phyloP scores from a whole-genome alignment of 1,284 basidiomycete genomes.

The Phlebopus sp. region DNA sequence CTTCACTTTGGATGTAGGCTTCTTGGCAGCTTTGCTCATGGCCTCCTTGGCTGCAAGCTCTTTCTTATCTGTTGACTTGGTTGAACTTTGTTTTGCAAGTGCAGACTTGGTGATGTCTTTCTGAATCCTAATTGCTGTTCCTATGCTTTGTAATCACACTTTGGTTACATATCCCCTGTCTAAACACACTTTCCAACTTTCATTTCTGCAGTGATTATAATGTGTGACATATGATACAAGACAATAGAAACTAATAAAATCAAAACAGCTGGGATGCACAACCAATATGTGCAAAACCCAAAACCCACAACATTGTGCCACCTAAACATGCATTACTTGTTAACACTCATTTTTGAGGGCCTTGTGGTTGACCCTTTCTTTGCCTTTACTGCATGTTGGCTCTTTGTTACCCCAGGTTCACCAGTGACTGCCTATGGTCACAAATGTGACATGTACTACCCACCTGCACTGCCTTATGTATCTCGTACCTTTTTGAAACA shows the following conservation, averaged over 20 bases:
- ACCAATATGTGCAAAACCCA: too few species aligned
- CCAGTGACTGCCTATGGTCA: conserved; percentile 41
- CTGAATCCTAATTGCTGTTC: too few species aligned
- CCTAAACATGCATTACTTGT: conserved; percentile 8
- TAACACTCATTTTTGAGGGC: conserved; percentile 24
- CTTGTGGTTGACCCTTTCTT: conserved; percentile 31
- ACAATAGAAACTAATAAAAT: too few species aligned
- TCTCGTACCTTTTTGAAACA: conserved; percentile 25
- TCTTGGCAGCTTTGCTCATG: conserved; percentile 34
- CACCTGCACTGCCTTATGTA: conserved; percentile 25
- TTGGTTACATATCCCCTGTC: too few species aligned
- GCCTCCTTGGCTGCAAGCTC: conserved; percentile 31
- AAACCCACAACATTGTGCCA: too few species aligned
- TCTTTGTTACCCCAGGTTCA: conserved; percentile 25
- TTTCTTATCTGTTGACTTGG: conserved; percentile 46
- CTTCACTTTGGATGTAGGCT: conserved; percentile 30
- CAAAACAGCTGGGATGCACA: too few species aligned
- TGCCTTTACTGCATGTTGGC: background rate
- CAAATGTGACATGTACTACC: conserved; percentile 41
- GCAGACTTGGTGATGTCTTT: conserved; percentile 34
- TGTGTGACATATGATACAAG: background rate
- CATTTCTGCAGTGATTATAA: too few species aligned
- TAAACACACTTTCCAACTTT: too few species aligned
- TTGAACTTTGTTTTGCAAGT: conserved; percentile 39
- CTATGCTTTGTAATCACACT: too few species aligned